These are phyloP conservation scores for Salvia rosmarinus DNA, from an alignment of 257 asterid genomes.

Conservation along the genomic window DNA sequence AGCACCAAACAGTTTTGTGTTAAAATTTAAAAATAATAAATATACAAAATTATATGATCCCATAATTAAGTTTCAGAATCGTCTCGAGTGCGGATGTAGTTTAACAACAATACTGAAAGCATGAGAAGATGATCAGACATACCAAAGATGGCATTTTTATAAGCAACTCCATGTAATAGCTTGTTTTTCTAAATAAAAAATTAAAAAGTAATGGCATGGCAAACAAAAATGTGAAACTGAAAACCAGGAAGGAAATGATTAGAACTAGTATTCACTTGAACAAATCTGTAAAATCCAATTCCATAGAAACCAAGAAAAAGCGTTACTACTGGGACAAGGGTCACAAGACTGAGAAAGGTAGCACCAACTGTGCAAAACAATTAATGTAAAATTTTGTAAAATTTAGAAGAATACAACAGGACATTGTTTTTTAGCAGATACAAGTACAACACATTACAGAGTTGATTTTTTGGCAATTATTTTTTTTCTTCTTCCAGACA, in stretches of 20 bases:
- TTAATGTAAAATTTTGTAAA: slow-evolving; percentile 1
- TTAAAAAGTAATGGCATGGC: neutral
- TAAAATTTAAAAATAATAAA: neutral
- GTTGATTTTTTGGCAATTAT: neutral
- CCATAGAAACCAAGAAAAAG: neutral
- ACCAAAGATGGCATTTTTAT: neutral
- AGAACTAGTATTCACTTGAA: neutral
- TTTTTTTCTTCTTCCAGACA: neutral
- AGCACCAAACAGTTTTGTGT: slow-evolving; percentile 5
- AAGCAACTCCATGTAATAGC: slow-evolving; percentile 11
- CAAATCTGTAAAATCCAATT: neutral
- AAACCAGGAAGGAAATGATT: slow-evolving; percentile 11
- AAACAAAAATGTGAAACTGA: slow-evolving; percentile 3
- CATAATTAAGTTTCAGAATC: neutral
- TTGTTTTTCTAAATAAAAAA: neutral
- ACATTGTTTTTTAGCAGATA: neutral
- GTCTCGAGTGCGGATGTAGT: neutral
- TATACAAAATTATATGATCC: neutral
- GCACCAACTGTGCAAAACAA: neutral
- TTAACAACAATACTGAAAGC: neutral
- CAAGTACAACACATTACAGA: slow-evolving; percentile 9
- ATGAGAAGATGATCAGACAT: slow-evolving; percentile 1
- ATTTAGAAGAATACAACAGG: neutral
- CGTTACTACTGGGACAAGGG: neutral
- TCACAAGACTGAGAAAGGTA: neutral